Conservation (phyloP, 2,329 filamentous ascomycete genomes). For the Geosmithia morbida region DNA sequence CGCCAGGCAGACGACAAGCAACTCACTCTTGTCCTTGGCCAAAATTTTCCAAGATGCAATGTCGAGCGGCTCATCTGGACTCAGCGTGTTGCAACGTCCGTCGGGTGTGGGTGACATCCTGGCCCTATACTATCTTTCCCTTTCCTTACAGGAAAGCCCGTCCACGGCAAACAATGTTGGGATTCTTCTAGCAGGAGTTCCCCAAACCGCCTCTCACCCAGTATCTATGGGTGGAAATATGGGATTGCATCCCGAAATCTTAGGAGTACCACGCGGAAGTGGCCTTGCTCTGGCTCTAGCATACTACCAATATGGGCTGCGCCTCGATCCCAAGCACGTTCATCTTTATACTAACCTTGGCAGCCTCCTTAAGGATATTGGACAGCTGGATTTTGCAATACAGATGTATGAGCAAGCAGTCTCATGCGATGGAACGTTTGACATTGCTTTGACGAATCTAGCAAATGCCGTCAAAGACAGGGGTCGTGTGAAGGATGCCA, state of each 20-base stretch:
- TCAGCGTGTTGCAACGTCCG: slow-evolving; percentile 42
- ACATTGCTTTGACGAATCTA: slow-evolving; percentile 91
- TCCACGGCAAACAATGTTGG: slow-evolving; percentile 98
- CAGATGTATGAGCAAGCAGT: slow-evolving; percentile 96
- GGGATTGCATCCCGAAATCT: slow-evolving; percentile 33
- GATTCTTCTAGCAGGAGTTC: slow-evolving; percentile 88
- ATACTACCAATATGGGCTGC: slow-evolving; percentile 91
- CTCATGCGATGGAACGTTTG: slow-evolving; percentile 81
- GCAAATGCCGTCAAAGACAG: slow-evolving; percentile 98
- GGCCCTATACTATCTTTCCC: slow-evolving; percentile 85
- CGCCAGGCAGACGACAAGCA: slow-evolving; percentile 86
- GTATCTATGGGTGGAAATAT: not conserved
- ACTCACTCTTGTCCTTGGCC: slow-evolving; percentile 82
- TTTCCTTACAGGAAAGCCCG: slow-evolving; percentile 88
- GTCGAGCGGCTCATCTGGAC: slow-evolving; percentile 51
- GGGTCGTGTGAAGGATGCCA: slow-evolving; percentile 82
- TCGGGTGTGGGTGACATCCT: slow-evolving; percentile 84
- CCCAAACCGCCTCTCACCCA: slow-evolving; percentile 39
- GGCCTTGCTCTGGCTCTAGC: slow-evolving; percentile 76
- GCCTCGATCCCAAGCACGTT: slow-evolving; percentile 76
- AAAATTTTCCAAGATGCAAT: slow-evolving; percentile 98
- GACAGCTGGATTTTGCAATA: slow-evolving; percentile 80
- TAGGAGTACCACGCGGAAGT: slow-evolving; percentile 72
- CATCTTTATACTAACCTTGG: slow-evolving; percentile 95
- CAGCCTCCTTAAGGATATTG: slow-evolving; percentile 90